Base-by-base conservation (phyloP, 116 monocot species). In the Thalassia testudinum region DNA sequence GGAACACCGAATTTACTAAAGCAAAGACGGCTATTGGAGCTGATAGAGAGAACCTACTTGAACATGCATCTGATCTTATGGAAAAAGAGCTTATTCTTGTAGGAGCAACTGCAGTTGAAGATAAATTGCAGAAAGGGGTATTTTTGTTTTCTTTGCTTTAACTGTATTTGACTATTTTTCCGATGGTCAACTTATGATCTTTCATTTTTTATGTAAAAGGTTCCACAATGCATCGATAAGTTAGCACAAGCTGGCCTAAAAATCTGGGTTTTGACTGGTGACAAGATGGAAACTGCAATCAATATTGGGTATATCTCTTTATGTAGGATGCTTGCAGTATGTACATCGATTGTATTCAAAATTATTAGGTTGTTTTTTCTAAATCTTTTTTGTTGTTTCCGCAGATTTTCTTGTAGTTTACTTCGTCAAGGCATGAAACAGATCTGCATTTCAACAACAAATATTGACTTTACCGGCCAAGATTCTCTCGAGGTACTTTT, bases 231-330 rank as follows among this genome's bases (percentile, higher is more conserved):
- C 63, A 85, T 85, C 23, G 84, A 85, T 57, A 85, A 85, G 43
- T 58, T 85, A 27, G 84, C 78, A 56, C 84, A 79, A 70, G 84
- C 84, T 50, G 84, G 84, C 48, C 69, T 79, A 18, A 85, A 85
- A 61, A 75, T 85, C 17, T 85, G 84, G 84, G 76, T 85, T 70
- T 54, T 85, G 30, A 85, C 84, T 8, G 79, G 84, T 43, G 84
- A 85, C 57, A 85, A 85, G 61, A 85, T 79, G 84, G 84, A 85
- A 79, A 85, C 84, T 47, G 79, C 84, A 16, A 76, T 85, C 52
- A 84, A 84, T 27, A 84, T 84, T 61, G 78, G 84, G 84, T 85
- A 65, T 70, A 43, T 6, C 20, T 53, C 13, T 1, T 53, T 53
- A 12, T 53, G 19, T 28, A 34, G n/a, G 27, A 28, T 26, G 5